A percentile compares a stretch with the other conserved stretches of the same genome.
These are phyloP conservation scores for Russula abietina DNA, from an alignment of 768 basidiomycete species.

Conservation along the genomic window DNA sequence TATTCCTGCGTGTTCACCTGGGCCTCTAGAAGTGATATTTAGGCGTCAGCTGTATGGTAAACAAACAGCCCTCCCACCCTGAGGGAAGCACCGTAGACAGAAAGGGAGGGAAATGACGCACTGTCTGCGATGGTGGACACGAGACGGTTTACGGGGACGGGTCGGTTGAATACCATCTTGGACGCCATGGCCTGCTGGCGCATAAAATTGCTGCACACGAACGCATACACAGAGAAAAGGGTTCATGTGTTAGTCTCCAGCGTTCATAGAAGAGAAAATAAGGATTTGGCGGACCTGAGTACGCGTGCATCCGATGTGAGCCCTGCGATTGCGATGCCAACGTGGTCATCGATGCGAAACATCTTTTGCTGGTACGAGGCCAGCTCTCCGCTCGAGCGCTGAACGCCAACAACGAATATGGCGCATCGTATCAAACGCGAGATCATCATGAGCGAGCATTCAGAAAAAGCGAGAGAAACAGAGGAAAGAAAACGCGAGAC, in stretches of 20 bases:
- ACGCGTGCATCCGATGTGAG: conserved; percentile 97
- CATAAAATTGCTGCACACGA: conserved; percentile 84
- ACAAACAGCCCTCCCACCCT: not conserved
- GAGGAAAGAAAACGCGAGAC: not conserved
- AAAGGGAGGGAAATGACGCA: conserved; percentile 38
- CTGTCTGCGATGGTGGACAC: conserved; percentile 94
- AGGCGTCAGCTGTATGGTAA: not conserved
- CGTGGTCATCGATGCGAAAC: conserved; percentile 98
- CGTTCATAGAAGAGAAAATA: not conserved
- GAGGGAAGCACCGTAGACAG: not conserved
- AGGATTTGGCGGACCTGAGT: conserved; percentile 58
- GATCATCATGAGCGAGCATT: not conserved
- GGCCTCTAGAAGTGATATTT: conserved; percentile 55
- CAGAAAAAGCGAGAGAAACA: not conserved
- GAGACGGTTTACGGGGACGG: conserved; percentile 88
- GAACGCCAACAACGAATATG: not conserved
- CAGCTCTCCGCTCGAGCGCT: conserved; percentile 97
- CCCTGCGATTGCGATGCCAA: conserved; percentile 99
- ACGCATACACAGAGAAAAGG: not conserved
- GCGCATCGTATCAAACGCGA: not conserved
- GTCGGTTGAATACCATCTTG: conserved; percentile 92
- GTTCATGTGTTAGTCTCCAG: not conserved
- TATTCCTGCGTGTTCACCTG: conserved; percentile 99
- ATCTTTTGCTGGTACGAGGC: conserved; percentile 99
- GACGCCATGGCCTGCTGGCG: conserved; percentile 96